Evolutionary conservation across 179 eudicot genomes (phyloP).

Genomic region (Beta macrorhiza): DNA sequence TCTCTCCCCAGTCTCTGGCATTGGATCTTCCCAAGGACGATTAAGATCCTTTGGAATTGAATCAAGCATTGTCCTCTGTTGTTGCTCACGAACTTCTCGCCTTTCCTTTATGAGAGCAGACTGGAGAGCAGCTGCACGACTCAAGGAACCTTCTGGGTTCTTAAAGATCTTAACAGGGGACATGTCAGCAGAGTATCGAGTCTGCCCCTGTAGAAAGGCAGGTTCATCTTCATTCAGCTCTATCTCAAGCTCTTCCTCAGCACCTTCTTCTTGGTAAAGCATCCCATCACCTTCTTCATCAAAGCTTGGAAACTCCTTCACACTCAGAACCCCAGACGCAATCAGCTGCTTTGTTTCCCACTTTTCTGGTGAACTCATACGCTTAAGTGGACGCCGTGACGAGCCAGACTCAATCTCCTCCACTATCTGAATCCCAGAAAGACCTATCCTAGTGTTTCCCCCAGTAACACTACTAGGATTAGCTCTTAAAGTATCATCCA

Average conservation of each 20-base stretch:
- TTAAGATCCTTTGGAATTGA: constrained; percentile 96
- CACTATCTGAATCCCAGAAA: constrained; percentile 69
- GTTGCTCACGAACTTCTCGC: constrained; percentile 87
- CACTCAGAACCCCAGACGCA: constrained; percentile 82
- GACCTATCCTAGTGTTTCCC: constrained; percentile 56
- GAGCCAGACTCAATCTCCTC: constrained; percentile 58
- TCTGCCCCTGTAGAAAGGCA: constrained; percentile 76
- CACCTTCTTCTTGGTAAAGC: constrained; percentile 79
- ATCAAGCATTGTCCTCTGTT: constrained; percentile 86
- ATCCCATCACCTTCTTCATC: constrained; percentile 80
- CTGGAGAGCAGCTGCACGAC: constrained; percentile 89
- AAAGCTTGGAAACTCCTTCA: constrained; percentile 63
- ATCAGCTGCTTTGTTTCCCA: constrained; percentile 93
- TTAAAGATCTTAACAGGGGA: constrained; percentile 90
- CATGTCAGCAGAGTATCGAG: constrained; percentile 71
- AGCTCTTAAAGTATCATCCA: constrained; percentile 43
- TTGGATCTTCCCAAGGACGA: constrained; percentile 99
- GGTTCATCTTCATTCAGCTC: constrained; percentile 94
- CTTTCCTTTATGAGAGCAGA: constrained; percentile 88
- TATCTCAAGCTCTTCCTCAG: constrained; percentile 84
- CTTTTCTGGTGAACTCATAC: constrained; percentile 90
- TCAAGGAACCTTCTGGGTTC: constrained; percentile 92
- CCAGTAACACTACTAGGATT: constrained; percentile 52
- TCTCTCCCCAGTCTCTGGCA: constrained; percentile 97
- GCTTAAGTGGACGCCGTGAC: constrained; percentile 74